phyloP scores from a whole-genome alignment of 1,139 yeast species.

The Diutina ranongensis region DNA sequence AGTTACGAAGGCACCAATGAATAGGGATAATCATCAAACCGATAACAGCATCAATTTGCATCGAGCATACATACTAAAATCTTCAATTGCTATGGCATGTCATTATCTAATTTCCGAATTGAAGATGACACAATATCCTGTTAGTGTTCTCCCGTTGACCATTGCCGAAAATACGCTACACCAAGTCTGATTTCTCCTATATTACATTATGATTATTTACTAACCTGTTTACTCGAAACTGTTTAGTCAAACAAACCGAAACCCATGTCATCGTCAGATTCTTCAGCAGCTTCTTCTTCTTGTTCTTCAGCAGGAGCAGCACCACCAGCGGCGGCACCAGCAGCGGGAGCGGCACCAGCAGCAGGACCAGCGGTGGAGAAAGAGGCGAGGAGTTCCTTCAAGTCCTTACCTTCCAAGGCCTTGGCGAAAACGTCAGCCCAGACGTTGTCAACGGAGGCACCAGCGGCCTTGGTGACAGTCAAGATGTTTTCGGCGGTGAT shows the following conservation, averaged over 20 bases:
- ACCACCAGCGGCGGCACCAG: slow-evolving; percentile 5
- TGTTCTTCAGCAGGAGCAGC: slow-evolving; percentile 1
- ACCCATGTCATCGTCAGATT: slow-evolving; percentile 5
- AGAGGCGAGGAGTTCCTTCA: slow-evolving; percentile 5
- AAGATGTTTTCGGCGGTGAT: slow-evolving; percentile 6
- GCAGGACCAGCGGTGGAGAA: slow-evolving; percentile 6
- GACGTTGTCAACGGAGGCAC: slow-evolving; percentile 5
- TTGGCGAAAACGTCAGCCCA: slow-evolving; percentile 6
- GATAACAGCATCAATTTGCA: no score
- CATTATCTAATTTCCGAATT: no score
- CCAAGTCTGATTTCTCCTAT: not conserved
- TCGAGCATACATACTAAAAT: no score
- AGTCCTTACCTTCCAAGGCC: slow-evolving; percentile 6
- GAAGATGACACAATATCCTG: no score
- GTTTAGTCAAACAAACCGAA: slow-evolving; percentile 6
- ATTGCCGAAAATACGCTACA: not conserved
- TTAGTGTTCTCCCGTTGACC: no score
- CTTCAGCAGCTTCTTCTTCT: slow-evolving; percentile 1
- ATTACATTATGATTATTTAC: slow-evolving; percentile 6
- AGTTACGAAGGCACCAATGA: no score
- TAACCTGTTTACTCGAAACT: not conserved
- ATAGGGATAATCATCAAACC: no score
- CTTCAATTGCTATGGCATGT: no score
- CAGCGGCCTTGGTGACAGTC: slow-evolving; percentile 6
- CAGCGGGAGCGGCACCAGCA: slow-evolving; percentile 5